Evolutionary conservation across 164 flowering plant genomes (phyloP).

Genomic region (Buxus sempervirens): DNA sequence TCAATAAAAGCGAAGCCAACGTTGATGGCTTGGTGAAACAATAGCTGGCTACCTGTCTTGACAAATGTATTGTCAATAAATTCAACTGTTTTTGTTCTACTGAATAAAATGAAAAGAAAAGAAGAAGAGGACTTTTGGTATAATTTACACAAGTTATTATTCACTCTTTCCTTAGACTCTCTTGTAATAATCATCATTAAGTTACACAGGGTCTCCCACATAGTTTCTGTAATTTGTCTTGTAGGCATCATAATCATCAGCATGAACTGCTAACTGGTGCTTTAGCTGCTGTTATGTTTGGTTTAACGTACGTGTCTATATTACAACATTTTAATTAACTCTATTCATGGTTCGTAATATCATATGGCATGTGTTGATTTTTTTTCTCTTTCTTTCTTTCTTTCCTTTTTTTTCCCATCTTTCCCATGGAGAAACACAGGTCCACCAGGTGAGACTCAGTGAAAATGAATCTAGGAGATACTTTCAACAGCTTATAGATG

Average conservation of each 20-base stretch:
- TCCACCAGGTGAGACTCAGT: constrained; percentile 47
- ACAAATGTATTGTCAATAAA: too few species aligned
- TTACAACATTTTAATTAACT: background rate
- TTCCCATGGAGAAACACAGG: constrained; percentile 22
- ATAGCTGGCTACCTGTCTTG: too few species aligned
- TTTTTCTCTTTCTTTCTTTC: background rate
- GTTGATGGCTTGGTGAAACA: too few species aligned
- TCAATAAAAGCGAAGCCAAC: background rate
- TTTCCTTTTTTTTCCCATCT: background rate
- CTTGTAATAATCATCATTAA: too few species aligned
- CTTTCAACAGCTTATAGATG: constrained; percentile 80
- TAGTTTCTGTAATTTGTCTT: too few species aligned
- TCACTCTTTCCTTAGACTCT: too few species aligned
- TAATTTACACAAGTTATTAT: too few species aligned
- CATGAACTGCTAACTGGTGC: background rate
- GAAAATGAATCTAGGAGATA: constrained; percentile 55
- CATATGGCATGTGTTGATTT: background rate
- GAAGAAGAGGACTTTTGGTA: too few species aligned
- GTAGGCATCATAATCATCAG: too few species aligned
- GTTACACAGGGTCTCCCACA: too few species aligned
- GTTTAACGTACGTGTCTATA: background rate
- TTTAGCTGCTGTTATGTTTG: background rate
- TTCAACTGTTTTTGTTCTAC: too few species aligned
- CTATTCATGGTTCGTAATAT: background rate
- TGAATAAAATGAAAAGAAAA: too few species aligned